Percentiles rank a stretch among this genome's conserved stretches.
These are phyloP conservation scores for Trichoderma koningii DNA, from an alignment of 2,329 filamentous ascomycete genomes.

Conservation along the genomic window DNA sequence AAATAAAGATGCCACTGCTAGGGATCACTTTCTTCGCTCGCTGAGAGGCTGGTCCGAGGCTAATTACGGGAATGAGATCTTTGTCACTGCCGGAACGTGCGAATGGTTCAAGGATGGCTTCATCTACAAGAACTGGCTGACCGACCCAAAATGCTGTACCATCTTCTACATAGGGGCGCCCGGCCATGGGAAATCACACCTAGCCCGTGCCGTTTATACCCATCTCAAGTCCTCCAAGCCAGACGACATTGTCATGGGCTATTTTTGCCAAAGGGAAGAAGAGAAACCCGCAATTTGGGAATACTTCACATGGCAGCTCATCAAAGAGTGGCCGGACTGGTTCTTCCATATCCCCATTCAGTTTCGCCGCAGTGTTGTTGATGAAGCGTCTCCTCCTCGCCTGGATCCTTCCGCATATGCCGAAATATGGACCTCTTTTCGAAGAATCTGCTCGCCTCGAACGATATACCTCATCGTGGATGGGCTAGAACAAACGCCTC, in stretches of 20 bases:
- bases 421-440: slow-evolving; percentile 30
- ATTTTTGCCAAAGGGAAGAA: slow-evolving; percentile 31
- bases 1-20: slow-evolving; percentile 2
- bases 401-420: slow-evolving; percentile 27
- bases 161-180: slow-evolving; percentile 29
- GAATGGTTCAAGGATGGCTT: slow-evolving; percentile 29
- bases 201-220: slow-evolving; percentile 31
- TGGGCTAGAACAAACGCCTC: slow-evolving; percentile 31
- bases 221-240: slow-evolving; percentile 27
- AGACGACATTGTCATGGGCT: slow-evolving; percentile 30
- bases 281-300: slow-evolving; percentile 31
- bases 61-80: slow-evolving; percentile 28
- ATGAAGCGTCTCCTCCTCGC: slow-evolving; percentile 8
- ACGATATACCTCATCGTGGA: slow-evolving; percentile 33
- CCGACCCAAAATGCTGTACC: slow-evolving; percentile 22
- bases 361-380: slow-evolving; percentile 25
- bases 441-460: slow-evolving; percentile 10
- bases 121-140: slow-evolving; percentile 30
- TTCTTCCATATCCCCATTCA: slow-evolving; percentile 27
- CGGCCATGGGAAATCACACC: slow-evolving; percentile 33
- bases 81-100: slow-evolving; percentile 29
- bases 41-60: slow-evolving; percentile 28
- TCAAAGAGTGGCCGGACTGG: slow-evolving; percentile 29
- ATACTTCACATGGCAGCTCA: slow-evolving; percentile 30
- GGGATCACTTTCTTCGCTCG: slow-evolving; percentile 27